A percentile compares a stretch with the other conserved stretches of the same genome.
These are phyloP conservation scores for Lentinula novae-zelandiae DNA, from an alignment of 1,284 basidiomycete species.

Conservation along the genomic window DNA sequence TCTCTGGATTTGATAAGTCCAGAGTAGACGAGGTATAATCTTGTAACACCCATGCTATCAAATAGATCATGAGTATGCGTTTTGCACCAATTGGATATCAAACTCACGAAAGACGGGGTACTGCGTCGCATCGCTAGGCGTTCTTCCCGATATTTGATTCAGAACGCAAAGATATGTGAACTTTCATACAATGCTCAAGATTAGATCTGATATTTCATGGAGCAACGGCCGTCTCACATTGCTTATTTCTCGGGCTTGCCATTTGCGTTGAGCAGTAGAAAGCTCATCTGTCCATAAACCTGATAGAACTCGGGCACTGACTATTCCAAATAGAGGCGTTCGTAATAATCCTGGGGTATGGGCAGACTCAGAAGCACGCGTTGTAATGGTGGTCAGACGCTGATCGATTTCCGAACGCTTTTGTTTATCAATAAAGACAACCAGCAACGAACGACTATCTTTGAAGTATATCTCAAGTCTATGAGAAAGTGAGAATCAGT, in stretches of 20 bases:
- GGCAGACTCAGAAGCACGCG: constrained; percentile 27
- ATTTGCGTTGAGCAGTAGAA: constrained; percentile 67
- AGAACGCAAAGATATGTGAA: constrained; percentile 85
- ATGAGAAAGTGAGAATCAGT: constrained; percentile 3
- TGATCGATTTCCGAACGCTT: constrained; percentile 62
- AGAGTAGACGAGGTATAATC: constrained; percentile 80
- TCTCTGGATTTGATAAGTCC: constrained; percentile 62
- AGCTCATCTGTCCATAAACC: constrained; percentile 57
- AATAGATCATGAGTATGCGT: neutral
- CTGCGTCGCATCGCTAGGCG: constrained; percentile 91
- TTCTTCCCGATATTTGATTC: constrained; percentile 89
- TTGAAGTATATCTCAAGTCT: constrained; percentile 84
- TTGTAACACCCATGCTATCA: constrained; percentile 78
- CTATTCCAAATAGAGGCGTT: constrained; percentile 51
- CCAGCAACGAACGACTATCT: constrained; percentile 78
- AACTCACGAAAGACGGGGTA: constrained; percentile 90
- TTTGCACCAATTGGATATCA: neutral
- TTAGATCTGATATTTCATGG: constrained; percentile 2
- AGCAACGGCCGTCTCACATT: constrained; percentile 52
- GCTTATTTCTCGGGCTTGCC: constrained; percentile 87
- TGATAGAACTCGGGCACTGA: constrained; percentile 39
- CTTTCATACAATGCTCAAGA: constrained; percentile 33
- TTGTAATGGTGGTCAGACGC: constrained; percentile 48
- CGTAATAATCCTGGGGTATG: constrained; percentile 27
- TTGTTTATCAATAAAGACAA: constrained; percentile 73